phyloP scores from a whole-genome alignment of 768 basidiomycete species.

The Podaxis sp. region DNA sequence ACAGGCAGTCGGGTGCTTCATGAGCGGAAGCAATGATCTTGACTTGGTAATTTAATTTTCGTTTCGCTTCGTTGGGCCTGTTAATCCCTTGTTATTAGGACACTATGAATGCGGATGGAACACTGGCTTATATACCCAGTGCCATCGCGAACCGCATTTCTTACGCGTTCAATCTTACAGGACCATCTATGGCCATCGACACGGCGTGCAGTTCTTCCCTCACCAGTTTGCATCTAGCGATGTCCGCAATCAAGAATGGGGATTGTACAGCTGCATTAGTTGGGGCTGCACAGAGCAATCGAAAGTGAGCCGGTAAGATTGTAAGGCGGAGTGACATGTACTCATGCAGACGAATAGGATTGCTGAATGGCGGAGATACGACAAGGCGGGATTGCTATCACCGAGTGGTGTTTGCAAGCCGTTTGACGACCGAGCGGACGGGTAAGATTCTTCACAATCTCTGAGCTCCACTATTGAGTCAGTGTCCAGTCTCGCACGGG shows the following conservation, averaged over 20 bases:
- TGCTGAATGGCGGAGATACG: conserved; percentile 32
- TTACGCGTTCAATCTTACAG: conserved; percentile 34
- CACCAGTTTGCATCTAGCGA: conserved; percentile 44
- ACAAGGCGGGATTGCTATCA: conserved; percentile 32
- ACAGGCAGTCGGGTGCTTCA: conserved; percentile 37
- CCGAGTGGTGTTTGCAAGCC: conserved; percentile 39
- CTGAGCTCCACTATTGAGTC: background rate
- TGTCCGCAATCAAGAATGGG: conserved; percentile 36
- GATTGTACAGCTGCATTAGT: conserved; percentile 47
- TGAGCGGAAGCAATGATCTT: conserved; percentile 27
- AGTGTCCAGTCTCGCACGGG: conserved; percentile 30
- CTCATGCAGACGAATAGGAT: conserved; percentile 19
- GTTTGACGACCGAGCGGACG: conserved; percentile 38
- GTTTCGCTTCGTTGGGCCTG: background rate
- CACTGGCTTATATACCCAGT: conserved; percentile 27
- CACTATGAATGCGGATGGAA: conserved; percentile 26
- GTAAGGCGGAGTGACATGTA: background rate
- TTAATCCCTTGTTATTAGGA: conserved; percentile 21
- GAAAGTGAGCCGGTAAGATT: conserved; percentile 23
- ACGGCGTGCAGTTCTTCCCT: conserved; percentile 47
- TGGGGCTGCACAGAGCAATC: conserved; percentile 39
- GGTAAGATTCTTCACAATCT: conserved; percentile 23
- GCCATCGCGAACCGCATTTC: conserved; percentile 39
- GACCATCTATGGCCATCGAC: conserved; percentile 47
- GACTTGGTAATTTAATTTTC: conserved; percentile 21